Percentiles rank a stretch among this genome's conserved stretches.
These are phyloP conservation scores for Pachysandra terminalis DNA, from an alignment of 164 flowering plant genomes.

Conservation along the genomic window DNA sequence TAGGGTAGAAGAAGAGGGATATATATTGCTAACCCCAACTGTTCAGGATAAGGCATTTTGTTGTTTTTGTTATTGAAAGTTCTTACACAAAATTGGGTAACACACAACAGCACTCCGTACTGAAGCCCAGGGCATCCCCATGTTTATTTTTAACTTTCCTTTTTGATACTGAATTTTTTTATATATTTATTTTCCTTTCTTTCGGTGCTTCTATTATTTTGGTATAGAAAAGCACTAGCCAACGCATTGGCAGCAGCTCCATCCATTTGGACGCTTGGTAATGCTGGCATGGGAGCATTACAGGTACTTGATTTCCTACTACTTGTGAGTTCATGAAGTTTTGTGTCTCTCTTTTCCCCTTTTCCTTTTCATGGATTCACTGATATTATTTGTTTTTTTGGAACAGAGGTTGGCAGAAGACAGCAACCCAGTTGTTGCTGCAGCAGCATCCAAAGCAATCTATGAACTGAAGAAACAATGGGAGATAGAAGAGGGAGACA, in stretches of 20 bases:
- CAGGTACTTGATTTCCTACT: constrained; percentile 43
- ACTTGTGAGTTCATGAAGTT: neutral
- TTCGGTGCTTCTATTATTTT: neutral
- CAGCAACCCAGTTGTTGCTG: constrained; percentile 81
- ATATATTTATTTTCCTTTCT: neutral
- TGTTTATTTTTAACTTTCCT: neutral
- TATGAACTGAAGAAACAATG: constrained; percentile 81
- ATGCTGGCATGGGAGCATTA: constrained; percentile 98
- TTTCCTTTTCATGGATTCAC: neutral
- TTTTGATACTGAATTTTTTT: neutral
- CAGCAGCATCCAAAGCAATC: constrained; percentile 82
- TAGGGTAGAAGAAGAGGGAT: too few relatives aligned
- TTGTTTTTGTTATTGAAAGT: neutral
- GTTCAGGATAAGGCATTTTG: too few relatives aligned
- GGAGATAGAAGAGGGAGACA: constrained; percentile 93
- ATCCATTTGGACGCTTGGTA: constrained; percentile 99
- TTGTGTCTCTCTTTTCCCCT: neutral
- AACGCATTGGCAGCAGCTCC: constrained; percentile 95
- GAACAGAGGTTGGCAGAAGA: constrained; percentile 90
- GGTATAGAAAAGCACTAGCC: constrained; percentile 77
- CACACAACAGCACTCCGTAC: too few relatives aligned
- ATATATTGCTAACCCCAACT: too few relatives aligned
- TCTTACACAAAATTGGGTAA: too few relatives aligned
- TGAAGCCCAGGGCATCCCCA: neutral
- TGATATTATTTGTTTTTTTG: constrained; percentile 1